These are phyloP conservation scores for Lolium perenne DNA, from an alignment of 176 grass and related monocot genomes.

Conservation along the genomic window DNA sequence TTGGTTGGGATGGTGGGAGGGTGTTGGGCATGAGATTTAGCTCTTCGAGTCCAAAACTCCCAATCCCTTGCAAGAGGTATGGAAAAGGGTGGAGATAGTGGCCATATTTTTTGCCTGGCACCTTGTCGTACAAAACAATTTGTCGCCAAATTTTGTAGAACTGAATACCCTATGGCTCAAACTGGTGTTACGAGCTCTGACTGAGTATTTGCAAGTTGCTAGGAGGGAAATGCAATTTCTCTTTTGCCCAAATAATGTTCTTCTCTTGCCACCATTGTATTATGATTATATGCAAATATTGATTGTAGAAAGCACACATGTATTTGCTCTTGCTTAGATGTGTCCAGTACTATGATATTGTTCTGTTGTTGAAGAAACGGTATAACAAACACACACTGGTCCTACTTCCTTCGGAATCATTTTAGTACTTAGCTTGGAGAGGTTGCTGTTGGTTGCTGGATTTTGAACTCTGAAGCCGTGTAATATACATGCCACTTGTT, in stretches of 20 bases:
- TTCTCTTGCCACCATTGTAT: not conserved
- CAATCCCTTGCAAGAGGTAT: not conserved
- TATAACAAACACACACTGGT: not conserved
- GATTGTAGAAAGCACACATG: not conserved
- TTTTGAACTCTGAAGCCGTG: not conserved
- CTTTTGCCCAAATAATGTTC: not conserved
- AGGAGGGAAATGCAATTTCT: not conserved
- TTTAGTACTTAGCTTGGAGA: conserved; percentile 12
- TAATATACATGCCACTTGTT: too few relatives aligned
- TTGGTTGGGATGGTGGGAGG: not conserved
- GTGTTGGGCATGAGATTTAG: not conserved
- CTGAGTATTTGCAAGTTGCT: not conserved
- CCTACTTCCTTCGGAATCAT: not conserved
- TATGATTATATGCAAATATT: not conserved
- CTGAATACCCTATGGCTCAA: not conserved
- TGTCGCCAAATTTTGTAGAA: conserved; percentile 7
- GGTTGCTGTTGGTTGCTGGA: not conserved
- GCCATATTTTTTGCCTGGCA: conserved; percentile 37
- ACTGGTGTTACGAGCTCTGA: not conserved
- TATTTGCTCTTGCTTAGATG: conserved; percentile 3
- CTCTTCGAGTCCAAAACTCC: not conserved
- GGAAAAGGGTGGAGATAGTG: not conserved
- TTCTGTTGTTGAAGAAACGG: not conserved
- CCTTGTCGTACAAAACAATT: conserved; percentile 13
- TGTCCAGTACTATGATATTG: conserved; percentile 17